Base-by-base conservation (phyloP, 2,329 filamentous ascomycete species). In the Colletotrichum euphorbiae region DNA sequence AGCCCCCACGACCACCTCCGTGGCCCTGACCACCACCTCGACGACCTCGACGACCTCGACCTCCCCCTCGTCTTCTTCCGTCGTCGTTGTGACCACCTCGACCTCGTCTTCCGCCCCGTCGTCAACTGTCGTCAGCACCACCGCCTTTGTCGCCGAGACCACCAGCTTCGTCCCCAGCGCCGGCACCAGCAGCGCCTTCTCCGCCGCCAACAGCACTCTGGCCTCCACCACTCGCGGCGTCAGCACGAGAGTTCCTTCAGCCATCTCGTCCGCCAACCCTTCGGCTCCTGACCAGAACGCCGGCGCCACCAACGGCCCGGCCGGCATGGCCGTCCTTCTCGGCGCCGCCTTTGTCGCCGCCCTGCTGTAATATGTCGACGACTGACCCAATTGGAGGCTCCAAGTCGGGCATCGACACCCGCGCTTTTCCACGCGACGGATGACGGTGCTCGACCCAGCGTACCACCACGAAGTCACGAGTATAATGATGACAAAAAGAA, bases 1-100 rank as follows among this genome's bases (percentile, higher is more conserved):
- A 46, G 60, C 55, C 21, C 76, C 77, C 28, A 73, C 74, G 54
- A 73, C 74, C 51, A 74, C 74, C 55, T 67, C 62, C 50, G 50
- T 56, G 15, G 59, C 65, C 52, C 65, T 54, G 21, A 75, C 76
- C 38, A 70, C 76, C 21, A 74, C 77, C 24, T 70, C 73, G 61
- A 72, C 72, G 43, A 75, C 77, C 28, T 70, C 73, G 62, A 72
- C 72, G 43, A 70, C 75, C 28, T 71, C 70, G 15, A 31, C 54
- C 13, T 24, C 48, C 56, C 71, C 72, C n/a, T 62, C 69, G 33
- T 36, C 57, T 17, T 67, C 63, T 7, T 46, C 38, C 11, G 24
- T 38, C 15, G 40, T 62, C 12, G 45, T 43, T 21, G 24, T 33
- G 12, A 33, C 36, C 40, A 61, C 40, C 66, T 55, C 48, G 12